Conservation (phyloP, 2,329 filamentous ascomycete genomes). For the Phoma sp. region DNA sequence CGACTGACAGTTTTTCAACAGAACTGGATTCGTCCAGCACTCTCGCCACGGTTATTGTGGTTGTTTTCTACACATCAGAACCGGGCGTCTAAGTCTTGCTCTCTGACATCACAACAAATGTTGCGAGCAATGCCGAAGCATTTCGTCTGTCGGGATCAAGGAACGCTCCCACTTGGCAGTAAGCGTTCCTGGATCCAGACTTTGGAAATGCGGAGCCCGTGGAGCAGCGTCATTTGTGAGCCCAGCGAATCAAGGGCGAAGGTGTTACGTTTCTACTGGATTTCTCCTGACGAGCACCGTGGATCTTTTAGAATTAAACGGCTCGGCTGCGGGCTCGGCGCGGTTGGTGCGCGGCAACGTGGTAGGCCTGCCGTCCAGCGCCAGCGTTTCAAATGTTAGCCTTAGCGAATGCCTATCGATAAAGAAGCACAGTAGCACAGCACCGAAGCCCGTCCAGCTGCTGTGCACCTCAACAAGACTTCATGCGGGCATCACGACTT, state of each 20-base stretch:
- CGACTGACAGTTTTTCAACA: not conserved
- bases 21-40: not conserved
- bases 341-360: constrained; percentile 21
- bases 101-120: constrained; percentile 8
- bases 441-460: constrained; percentile 15
- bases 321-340: constrained; percentile 19
- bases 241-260: constrained; percentile 9
- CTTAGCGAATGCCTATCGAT: constrained; percentile 17
- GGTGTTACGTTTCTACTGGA: constrained; percentile 16
- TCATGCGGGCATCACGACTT: constrained; percentile 6
- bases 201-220: constrained; percentile 14
- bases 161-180: constrained; percentile 7
- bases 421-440: constrained; percentile 14
- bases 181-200: constrained; percentile 19
- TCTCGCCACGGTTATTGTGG: not conserved
- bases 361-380: constrained; percentile 14
- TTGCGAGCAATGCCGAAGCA: constrained; percentile 5
- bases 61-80: not conserved
- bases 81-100: not conserved
- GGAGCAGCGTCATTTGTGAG: constrained; percentile 12
- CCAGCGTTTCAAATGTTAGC: constrained; percentile 16
- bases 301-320: constrained; percentile 12
- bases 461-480: constrained; percentile 17
- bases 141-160: constrained; percentile 8
- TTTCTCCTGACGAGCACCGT: constrained; percentile 10